phyloP scores from a whole-genome alignment of 164 flowering plant species.

The Dillenia turbinata region DNA sequence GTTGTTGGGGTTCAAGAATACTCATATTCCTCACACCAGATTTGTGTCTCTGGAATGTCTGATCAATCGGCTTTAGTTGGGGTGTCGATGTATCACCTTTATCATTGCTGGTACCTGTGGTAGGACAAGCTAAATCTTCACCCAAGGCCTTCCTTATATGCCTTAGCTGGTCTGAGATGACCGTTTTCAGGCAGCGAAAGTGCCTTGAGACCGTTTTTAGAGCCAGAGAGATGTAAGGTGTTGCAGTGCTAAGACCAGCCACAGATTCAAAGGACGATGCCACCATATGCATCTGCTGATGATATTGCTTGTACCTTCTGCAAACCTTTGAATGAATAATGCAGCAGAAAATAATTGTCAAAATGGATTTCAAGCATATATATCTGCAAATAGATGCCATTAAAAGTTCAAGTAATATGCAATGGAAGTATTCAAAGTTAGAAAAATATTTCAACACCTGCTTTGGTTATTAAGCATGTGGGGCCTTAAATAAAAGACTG shows the following conservation, averaged over 20 bases:
- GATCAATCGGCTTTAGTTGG: slow-evolving; percentile 35
- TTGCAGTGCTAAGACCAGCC: slow-evolving; percentile 72
- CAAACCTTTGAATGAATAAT: slow-evolving; percentile 40
- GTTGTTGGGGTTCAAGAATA: slow-evolving; percentile 51
- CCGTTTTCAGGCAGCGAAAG: slow-evolving; percentile 51
- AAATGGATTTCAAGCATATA: not conserved
- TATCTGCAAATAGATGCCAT: not conserved
- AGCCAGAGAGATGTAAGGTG: slow-evolving; percentile 66
- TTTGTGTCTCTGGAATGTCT: slow-evolving; percentile 31
- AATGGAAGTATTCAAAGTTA: too few relatives aligned
- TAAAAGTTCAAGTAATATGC: not conserved
- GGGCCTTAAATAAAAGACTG: too few relatives aligned
- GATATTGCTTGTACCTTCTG: slow-evolving; percentile 69
- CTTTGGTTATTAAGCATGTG: too few relatives aligned
- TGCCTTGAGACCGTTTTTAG: slow-evolving; percentile 56
- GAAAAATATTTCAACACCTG: too few relatives aligned
- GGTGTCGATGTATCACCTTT: slow-evolving; percentile 27
- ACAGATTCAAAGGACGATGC: slow-evolving; percentile 81
- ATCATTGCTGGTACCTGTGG: slow-evolving; percentile 21
- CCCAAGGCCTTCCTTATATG: slow-evolving; percentile 39
- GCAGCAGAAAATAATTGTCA: not conserved
- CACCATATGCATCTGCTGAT: slow-evolving; percentile 85
- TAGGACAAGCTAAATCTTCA: slow-evolving; percentile 47
- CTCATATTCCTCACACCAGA: slow-evolving; percentile 27
- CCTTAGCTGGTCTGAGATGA: slow-evolving; percentile 61